Base-by-base conservation (phyloP, 31 red algal genomes). In the Porphyra umbilicalis region DNA sequence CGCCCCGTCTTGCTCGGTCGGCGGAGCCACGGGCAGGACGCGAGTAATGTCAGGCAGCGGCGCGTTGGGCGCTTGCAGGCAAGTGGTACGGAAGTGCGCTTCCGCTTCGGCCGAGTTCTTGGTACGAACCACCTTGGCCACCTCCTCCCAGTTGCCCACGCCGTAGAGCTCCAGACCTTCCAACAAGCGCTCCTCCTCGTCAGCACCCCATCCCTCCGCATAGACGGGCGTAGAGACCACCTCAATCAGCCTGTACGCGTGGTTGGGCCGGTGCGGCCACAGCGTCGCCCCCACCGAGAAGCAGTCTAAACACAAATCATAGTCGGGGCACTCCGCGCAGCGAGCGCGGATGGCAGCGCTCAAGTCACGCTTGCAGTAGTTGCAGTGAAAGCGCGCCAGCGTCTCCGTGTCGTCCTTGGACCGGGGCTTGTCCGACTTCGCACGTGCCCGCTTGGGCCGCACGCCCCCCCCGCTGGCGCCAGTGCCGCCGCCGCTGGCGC, bases 201-300 rank as follows among this genome's bases (percentile, higher is more conserved):
- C 78, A 10, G 88, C 90, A 20, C 81, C 84, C 96, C 96, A 98
- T 32, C 84, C 91, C 25, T 76, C 36, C 20, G 85, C 77, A 42
- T 90, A 93, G 9, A 95, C 79, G 40, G 81, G 78, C 34, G 78
- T 67, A 33, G 32, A 33, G 20, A 90, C 80, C 30, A 79, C 75
- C 32, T 91, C 84, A n/a, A 94, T 83, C 38, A 95, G 83, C n/a
- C 93, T 81, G 80, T 95, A 98, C 9, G 90, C 87, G 83, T 98
- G 96, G 34, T 79, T 42, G 0, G 84, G 38, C 25, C 77, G 35
- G 85, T 95, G 96, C 13, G 93, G 96, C 35, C 39, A 76, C 35
- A 95, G 81, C 15, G 90, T 85, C 11, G 92, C 96, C 46, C 93
- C 96, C 68, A 98, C 96, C 6, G 87, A 87, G 76, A 98, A 98